Base-by-base conservation (phyloP, 176 grass and related monocot species). In the Urochloa ruziziensis region DNA sequence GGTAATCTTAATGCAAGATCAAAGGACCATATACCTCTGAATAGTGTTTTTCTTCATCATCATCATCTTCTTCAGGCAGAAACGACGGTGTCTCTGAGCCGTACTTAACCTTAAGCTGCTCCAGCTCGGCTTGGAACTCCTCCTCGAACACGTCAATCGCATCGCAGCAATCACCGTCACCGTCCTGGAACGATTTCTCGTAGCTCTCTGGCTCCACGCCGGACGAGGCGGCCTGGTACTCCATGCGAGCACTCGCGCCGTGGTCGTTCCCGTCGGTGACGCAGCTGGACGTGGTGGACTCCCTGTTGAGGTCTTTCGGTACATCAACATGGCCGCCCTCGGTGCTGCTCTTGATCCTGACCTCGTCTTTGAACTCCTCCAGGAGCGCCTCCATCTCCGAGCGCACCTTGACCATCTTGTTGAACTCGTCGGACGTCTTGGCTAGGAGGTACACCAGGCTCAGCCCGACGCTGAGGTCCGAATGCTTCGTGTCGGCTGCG, bases 401-500 rank as follows among this genome's bases (percentile, higher is more conserved):
- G 2, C 89, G 83, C 63, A 94, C 58, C 72, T 85, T 79, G 8
- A 67, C 79, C 92, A 94, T 94, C 86, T 81, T 94, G 60, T 78
- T 86, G 75, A 94, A 88, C 44, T 94, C 92, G 67, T 78, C 77
- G 4, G 89, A 85, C 6, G 86, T 89, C 92, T 88, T 91, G 33
- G 89, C 82, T 1, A 94, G 83, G 0, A 94, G 86, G 80, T 89
- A 88, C 47, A 89, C 48, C 3, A 94, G 80, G 59, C 92, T 82
- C 33, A 91, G 2, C 3, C 92, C 89, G 3, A 86, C 44, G 14
- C 86, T 58, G 0, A 94, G 83, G 58, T 74, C 89, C 5, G 67
- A 27, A 3, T 77, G 35, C 49, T 40, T 67, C 30, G 48, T 53
- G 14, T 49, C 64, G n/a, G 10, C 18, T 17, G 19, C 15, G 1